Conservation (phyloP, 129 eudicot species). For the Helichrysum umbraculigerum region DNA sequence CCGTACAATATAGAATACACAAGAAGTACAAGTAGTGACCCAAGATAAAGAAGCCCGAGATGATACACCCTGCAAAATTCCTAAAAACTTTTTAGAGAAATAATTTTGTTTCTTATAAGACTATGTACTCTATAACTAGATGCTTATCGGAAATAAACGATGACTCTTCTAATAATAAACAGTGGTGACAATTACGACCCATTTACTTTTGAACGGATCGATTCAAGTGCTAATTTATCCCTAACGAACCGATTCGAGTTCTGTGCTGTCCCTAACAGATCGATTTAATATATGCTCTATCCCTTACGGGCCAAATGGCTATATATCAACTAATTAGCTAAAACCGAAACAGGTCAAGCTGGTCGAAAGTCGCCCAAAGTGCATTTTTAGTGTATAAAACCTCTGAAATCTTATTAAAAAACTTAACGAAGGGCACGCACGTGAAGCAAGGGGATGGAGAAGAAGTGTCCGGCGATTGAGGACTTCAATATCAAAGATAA, state of each 20-base stretch:
- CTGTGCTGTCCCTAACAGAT: not conserved
- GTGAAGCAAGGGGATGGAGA: too few relatives aligned
- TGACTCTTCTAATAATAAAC: not conserved
- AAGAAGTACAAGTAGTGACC: constrained; percentile 86
- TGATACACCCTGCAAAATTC: constrained; percentile 75
- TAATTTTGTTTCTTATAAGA: not conserved
- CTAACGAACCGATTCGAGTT: not conserved
- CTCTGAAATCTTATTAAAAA: too few relatives aligned
- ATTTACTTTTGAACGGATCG: not conserved
- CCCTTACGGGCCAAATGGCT: too few relatives aligned
- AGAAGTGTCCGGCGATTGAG: too few relatives aligned
- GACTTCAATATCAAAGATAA: too few relatives aligned
- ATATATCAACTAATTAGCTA: too few relatives aligned
- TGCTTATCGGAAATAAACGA: not conserved
- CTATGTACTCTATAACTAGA: constrained; percentile 4
- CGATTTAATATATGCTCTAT: too few relatives aligned
- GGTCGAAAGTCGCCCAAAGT: too few relatives aligned
- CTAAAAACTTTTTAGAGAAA: not conserved
- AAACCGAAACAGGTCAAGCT: too few relatives aligned
- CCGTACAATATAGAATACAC: constrained; percentile 92
- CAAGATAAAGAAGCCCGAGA: constrained; percentile 85
- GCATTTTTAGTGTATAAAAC: too few relatives aligned
- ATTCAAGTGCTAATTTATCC: not conserved
- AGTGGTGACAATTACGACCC: not conserved
- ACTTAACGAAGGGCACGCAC: too few relatives aligned